Conservation (phyloP, 768 basidiomycete species). For the Suillus subluteus region DNA sequence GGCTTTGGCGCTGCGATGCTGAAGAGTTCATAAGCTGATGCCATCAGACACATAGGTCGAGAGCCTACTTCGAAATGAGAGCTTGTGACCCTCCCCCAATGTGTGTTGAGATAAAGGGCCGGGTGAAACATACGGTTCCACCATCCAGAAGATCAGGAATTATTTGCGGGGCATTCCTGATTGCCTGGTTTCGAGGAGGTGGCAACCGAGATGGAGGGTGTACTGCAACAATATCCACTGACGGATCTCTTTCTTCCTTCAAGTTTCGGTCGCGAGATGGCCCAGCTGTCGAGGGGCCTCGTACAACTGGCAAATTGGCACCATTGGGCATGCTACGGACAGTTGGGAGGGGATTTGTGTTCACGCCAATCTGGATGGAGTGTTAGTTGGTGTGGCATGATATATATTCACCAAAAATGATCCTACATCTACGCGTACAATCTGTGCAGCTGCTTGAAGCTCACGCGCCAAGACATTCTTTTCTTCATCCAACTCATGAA, state of each 20-base stretch:
- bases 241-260: not conserved
- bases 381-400: not conserved
- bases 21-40: not conserved
- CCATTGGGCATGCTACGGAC: too few species aligned
- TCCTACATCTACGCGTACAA: not conserved
- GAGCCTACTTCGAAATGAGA: constrained; percentile 9
- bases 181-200: not conserved
- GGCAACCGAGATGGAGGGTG: not conserved
- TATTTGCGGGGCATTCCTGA: not conserved
- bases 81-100: constrained; percentile 9
- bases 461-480: not conserved
- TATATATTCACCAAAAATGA: not conserved
- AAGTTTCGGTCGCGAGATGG: not conserved
- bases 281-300: not conserved
- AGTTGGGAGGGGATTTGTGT: not conserved
- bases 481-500: not conserved
- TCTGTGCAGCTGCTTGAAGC: not conserved
- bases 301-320: not conserved
- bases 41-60: too few species aligned
- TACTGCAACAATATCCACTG: not conserved
- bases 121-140: constrained; percentile 1
- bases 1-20: constrained; percentile 34
- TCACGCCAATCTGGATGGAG: not conserved
- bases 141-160: constrained; percentile 11
- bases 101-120: not conserved